Evolutionary conservation across 345 rosid species (phyloP), one percentile per base, ranked within the genome.

Genomic region (Physaria fendleri): DNA sequence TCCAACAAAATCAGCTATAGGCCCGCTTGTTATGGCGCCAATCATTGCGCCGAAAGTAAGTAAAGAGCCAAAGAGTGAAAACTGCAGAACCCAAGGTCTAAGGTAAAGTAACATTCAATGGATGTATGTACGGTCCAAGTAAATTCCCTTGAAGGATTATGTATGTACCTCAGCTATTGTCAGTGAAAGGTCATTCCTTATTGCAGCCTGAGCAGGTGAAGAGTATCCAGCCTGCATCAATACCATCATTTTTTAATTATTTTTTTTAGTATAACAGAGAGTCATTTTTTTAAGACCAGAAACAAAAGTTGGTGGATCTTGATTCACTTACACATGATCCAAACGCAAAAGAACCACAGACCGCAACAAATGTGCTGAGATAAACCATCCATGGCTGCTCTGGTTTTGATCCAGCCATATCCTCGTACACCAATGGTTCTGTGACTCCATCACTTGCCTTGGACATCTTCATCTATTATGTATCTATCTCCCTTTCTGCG

Each of bases 11-110:
- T 91, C 96, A 45, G 95, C 93, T 12, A 91, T 85, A 3, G 78
- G 85, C 6, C 98, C 95, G 42, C 88, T 79, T 9, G 93, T 84
- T 72, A 85, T 82, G 27, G 98, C 98, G 4, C 98, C 98, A 29
- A 88, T 81, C 98, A 91, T 91, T 56, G 98, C 98, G 37, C 96
- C 96, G 38, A 88, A 74, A 11, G 96, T 88, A 71, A 91, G 33
- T 47, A 88, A 73, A 69, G 98, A 91, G 65, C 96, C 98, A 11
- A 91, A 88, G 27, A 84, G 59, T 22, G 98, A 85, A 70, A 71
- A 88, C 96, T 91, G 84, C 70, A 58, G 38, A 68, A 48, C 14
- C 50, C 58, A 40, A 57, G 34, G 20, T 34, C 8, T 2, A 30
- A 35, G 15, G 5, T 28, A 27, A 27, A 54, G 68, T 11, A 62